Evolutionary conservation across 2,329 filamentous ascomycete species (phyloP), one percentile per base, ranked within the genome.

Genomic region (Truncatella angustata): DNA sequence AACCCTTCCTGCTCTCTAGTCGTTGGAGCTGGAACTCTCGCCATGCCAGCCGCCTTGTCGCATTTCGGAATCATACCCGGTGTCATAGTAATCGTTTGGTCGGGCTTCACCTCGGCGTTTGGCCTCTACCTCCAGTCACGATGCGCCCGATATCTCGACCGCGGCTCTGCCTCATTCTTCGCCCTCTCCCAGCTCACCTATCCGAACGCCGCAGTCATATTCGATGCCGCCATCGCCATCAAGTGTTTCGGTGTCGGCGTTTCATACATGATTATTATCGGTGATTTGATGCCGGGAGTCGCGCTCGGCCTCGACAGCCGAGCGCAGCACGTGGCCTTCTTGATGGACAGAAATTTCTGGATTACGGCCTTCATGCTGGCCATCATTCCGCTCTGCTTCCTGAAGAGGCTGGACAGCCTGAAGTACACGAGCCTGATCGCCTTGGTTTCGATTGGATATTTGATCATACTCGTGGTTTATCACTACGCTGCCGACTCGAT

Each of bases 181-280:
- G 91, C 93, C n/a, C 77, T 99, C 14, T 96, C 91, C 12, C 93
- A 99, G 69, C 84, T 99, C 57, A 97, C 94, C 4, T 99, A 97
- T 64, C 94, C 94, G 1, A 96, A 96, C 68, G 91, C 93, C 2
- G 90, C 94, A 7, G 91, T 99, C 43, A 79, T 97, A 42, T 99
- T 99, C 69, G 94, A 99, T 72, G 86, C 87, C 5, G 94, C 94
- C 5, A 99, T 99, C 66, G 91, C 93, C 11, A 85, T 99, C 66
- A 99, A 99, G 70, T 99, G 94, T 71, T 99, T 99, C 67, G 94
- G 94, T 34, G 94, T 99, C 9, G 94, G 90, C 20, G 90, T 97
- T 54, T 97, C 91, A 62, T 99, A 99, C 73, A 82, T 99, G 63
- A 99, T 99, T 65, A 97, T 99, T 64, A 97, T 99, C 61, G 94